Base-by-base conservation (phyloP, 1,284 basidiomycete genomes). In the Malassezia arunalokei region DNA sequence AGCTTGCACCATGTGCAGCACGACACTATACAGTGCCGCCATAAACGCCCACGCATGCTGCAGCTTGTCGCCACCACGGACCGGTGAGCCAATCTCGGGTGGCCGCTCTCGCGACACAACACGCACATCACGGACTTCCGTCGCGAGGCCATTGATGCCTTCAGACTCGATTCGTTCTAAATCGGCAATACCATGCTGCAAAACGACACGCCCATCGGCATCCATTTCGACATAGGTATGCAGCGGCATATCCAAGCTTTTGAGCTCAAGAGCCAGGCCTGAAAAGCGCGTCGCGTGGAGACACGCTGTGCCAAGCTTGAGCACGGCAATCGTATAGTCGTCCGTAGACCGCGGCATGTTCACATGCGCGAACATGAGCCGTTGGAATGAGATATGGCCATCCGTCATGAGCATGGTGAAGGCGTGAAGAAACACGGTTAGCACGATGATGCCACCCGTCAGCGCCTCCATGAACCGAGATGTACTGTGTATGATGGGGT, bases 281-380 rank as follows among this genome's bases (percentile, higher is more conserved):
- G 60, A 63, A 12, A 67, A 57, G 3, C 62, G 57, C 3, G 68
- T 67, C 39, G 66, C 65, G 42, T 68, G 60, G 47, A 71, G 61
- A 43, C 68, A 71, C 4, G 65, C 62, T 5, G 66, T 62, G 8
- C 66, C 66, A 17, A 71, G 50, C 51, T 68, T 68, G 59, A 67
- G 60, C 5, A 67, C 53, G 1, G 66, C 66, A 8, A 67, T 15
- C 24, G 59, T 58, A 55, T 60, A 71, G 51, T 71, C 68, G 43
- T 71, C 66, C 29, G 57, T 51, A 17, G 50, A 8, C 3, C 55
- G 51, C 5, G 66, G 66, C 29, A 68, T 42, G 35, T 58, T 63
- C 17, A 61, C 60, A 3, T 54, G 39, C 3, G 60, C 54, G 39
- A 66, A 65, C 5, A 65, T 33, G 7, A 66, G 56, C 2, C 63